Conservation (phyloP, 179 eudicot genomes). For the Silene vulgaris region DNA sequence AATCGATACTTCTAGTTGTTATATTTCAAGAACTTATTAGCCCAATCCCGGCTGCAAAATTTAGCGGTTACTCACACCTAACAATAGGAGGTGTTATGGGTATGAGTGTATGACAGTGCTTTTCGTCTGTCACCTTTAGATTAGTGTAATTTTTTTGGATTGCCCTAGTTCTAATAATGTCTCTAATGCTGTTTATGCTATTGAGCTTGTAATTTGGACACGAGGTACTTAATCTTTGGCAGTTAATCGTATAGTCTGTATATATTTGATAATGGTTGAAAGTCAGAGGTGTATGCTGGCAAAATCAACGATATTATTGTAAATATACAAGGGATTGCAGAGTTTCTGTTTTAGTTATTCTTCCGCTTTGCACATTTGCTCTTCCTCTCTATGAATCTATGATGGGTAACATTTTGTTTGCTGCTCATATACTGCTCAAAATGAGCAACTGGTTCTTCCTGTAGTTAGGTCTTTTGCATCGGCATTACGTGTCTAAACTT, state of each 20-base stretch:
- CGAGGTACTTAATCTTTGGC: not conserved
- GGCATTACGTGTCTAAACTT: not conserved
- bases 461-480: too few species aligned
- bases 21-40: not conserved
- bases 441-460: too few species aligned
- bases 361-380: not conserved
- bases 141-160: not conserved
- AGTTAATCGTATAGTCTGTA: not conserved
- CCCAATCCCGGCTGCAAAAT: not conserved
- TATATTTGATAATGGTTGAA: not conserved
- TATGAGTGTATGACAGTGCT: not conserved
- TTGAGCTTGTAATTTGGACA: not conserved
- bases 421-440: too few species aligned
- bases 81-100: not conserved
- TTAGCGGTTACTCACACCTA: not conserved
- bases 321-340: slow-evolving; percentile 9
- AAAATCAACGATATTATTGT: not conserved
- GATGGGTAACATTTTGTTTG: not conserved
- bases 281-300: not conserved
- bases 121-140: not conserved
- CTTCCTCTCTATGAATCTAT: not conserved
- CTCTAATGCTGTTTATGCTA: not conserved
- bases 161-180: not conserved
- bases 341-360: not conserved
- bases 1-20: not conserved